These are phyloP conservation scores for Fusarium bactridioides DNA, from an alignment of 2,329 filamentous ascomycete species.

Conservation along the genomic window DNA sequence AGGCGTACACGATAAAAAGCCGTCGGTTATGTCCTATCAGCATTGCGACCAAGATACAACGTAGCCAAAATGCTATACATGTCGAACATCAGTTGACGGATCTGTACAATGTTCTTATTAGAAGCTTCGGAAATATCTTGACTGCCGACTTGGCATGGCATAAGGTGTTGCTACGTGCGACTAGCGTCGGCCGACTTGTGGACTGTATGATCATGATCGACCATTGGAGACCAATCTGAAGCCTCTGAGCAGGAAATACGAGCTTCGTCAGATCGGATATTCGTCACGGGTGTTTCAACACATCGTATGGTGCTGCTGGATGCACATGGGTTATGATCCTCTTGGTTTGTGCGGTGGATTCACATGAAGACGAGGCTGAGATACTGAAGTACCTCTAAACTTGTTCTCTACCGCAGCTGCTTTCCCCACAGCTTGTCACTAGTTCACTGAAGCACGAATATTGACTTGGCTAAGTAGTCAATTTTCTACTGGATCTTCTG, in stretches of 20 bases:
- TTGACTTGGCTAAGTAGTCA: rapidly evolving
- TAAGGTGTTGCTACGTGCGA: background rate
- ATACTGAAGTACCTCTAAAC: background rate
- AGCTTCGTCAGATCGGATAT: background rate
- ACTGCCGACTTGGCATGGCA: background rate
- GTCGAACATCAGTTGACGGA: rapidly evolving
- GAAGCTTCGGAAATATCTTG: background rate
- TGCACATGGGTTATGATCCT: background rate
- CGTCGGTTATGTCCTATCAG: background rate
- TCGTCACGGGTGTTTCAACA: background rate
- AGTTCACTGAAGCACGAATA: too few species aligned
- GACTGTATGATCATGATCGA: background rate
- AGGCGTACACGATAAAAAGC: background rate
- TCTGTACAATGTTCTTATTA: background rate
- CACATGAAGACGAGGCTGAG: background rate
- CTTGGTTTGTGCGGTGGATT: rapidly evolving
- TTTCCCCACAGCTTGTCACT: rapidly evolving
- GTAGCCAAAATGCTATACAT: too few species aligned
- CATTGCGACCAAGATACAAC: background rate
- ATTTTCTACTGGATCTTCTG: rapidly evolving
- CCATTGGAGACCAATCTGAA: background rate
- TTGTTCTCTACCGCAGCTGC: rapidly evolving
- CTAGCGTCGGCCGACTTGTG: background rate
- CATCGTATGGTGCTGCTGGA: background rate
- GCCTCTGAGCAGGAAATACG: background rate